These are phyloP conservation scores for Boletus rubroflammeus DNA, from an alignment of 768 basidiomycete species.

Conservation along the genomic window DNA sequence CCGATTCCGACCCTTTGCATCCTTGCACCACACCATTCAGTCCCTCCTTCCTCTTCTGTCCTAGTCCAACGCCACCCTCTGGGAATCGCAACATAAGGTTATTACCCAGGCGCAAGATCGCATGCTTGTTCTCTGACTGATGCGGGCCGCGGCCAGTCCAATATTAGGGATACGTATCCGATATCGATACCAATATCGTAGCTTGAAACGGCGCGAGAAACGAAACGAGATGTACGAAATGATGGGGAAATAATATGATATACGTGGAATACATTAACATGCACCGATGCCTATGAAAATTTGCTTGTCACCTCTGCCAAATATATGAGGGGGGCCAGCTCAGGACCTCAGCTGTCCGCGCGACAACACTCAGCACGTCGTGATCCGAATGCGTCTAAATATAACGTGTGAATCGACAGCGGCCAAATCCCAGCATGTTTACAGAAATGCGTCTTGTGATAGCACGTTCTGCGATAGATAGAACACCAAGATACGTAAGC, in stretches of 20 bases:
- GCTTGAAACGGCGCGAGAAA: slow-evolving; percentile 9
- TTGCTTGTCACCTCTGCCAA: background rate
- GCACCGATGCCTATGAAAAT: background rate
- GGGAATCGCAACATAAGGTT: slow-evolving; percentile 17
- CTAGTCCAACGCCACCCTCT: slow-evolving; percentile 3
- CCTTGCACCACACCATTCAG: background rate
- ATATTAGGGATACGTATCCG: slow-evolving; percentile 20
- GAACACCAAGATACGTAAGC: slow-evolving; percentile 25
- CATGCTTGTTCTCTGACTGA: slow-evolving; percentile 17
- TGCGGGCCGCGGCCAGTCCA: slow-evolving; percentile 9
- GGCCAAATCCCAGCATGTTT: slow-evolving; percentile 20
- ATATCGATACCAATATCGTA: slow-evolving; percentile 20
- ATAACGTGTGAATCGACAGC: slow-evolving; percentile 12
- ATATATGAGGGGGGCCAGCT: background rate
- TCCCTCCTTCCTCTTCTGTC: slow-evolving; percentile 11
- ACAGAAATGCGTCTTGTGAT: slow-evolving; percentile 54
- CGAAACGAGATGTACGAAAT: slow-evolving; percentile 19
- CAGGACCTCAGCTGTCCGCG: background rate
- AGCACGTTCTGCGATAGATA: slow-evolving; percentile 40
- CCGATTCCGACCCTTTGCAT: background rate
- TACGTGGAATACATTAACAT: slow-evolving; percentile 27
- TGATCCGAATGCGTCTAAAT: slow-evolving; percentile 8
- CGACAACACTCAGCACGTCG: background rate
- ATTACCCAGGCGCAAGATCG: background rate
- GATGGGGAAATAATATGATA: slow-evolving; percentile 23